Evolutionary conservation across 305 asterid genomes (phyloP), one percentile per base, ranked within the genome.

Genomic region (Fraxinus floribunda): DNA sequence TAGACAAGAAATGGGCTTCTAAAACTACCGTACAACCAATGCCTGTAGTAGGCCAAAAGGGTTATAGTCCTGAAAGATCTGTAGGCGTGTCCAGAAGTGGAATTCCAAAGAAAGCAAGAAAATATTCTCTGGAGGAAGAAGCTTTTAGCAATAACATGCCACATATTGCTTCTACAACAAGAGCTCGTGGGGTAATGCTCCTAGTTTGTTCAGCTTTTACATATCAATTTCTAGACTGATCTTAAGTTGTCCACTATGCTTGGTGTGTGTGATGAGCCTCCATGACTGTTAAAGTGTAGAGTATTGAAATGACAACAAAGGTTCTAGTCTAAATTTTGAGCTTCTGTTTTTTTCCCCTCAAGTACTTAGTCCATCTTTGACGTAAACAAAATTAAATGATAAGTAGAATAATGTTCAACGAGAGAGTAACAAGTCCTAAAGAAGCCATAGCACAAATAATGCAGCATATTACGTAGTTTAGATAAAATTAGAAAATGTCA

Each of bases 21-120:
- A 86, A 55, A 70, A 90, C 89, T 77, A 81, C 74, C 41, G 34
- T 78, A 7, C 91, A 83, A 49, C 94, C 93, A 22, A 79, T 78
- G 46, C 86, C 86, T 18, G 29, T 77, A 75, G 88, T 81, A 49
- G 62, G 49, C 39, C 81, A 75, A 78, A 79, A 60, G 41, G 57
- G 55, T 80, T 55, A 44, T 82, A 16, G 46, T 55, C 38, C 20
- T 30, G 86, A 79, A 5, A 79, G 72, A 49, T 75, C 78, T 16
- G 80, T 20, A 52, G 75, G 52, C 22, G 83, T 80, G 39, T 80
- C 86, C 6, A 80, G 79, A 80, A 83, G 57, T 82, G 93, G 87
- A 55, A 87, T 95, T 78, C 99, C 99, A 18, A 94, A 91, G 91
- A 95, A 86, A 88, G 97, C 97, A 80, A 90, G 99, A 86, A 95